Evolutionary conservation across 495 filamentous ascomycete species (phyloP).

Genomic region (Cercophora samala): DNA sequence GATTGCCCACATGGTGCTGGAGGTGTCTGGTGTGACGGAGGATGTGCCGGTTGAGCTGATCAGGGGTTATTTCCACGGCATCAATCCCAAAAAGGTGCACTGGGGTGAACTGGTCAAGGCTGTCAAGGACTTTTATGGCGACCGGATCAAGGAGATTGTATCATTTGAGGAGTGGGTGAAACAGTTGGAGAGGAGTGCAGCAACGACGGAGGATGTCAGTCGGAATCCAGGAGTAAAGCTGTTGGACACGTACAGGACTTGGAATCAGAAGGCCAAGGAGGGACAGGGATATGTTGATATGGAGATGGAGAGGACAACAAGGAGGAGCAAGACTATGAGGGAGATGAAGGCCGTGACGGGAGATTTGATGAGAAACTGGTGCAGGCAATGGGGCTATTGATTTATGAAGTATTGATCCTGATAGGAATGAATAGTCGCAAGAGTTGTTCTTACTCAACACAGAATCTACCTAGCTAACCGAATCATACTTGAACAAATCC

Average conservation of each 20-base stretch:
- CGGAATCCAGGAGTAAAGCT: constrained; percentile 47
- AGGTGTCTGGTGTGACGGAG: constrained; percentile 34
- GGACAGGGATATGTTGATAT: constrained; percentile 30
- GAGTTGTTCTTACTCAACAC: too few relatives aligned
- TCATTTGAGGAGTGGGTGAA: constrained; percentile 42
- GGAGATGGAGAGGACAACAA: constrained; percentile 30
- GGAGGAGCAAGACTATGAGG: constrained; percentile 38
- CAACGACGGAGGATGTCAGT: constrained; percentile 29
- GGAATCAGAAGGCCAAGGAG: constrained; percentile 22
- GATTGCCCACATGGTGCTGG: constrained; percentile 40
- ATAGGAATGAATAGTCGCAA: too few relatives aligned
- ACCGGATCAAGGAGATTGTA: constrained; percentile 37
- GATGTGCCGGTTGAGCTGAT: constrained; percentile 29
- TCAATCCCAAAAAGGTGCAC: constrained; percentile 39
- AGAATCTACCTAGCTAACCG: too few relatives aligned
- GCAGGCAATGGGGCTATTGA: constrained; percentile 47
- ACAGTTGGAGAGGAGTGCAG: constrained; percentile 36
- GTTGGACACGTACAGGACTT: constrained; percentile 40
- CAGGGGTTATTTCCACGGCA: constrained; percentile 47
- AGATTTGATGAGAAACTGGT: constrained; percentile 49
- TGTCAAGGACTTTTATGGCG: constrained; percentile 39
- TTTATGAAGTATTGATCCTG: neutral
- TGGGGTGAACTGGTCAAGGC: constrained; percentile 38
- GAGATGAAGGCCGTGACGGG: constrained; percentile 37
- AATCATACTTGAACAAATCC: too few relatives aligned